Conservation (phyloP, 2,329 filamentous ascomycete genomes). For the Aspergillus sergii region DNA sequence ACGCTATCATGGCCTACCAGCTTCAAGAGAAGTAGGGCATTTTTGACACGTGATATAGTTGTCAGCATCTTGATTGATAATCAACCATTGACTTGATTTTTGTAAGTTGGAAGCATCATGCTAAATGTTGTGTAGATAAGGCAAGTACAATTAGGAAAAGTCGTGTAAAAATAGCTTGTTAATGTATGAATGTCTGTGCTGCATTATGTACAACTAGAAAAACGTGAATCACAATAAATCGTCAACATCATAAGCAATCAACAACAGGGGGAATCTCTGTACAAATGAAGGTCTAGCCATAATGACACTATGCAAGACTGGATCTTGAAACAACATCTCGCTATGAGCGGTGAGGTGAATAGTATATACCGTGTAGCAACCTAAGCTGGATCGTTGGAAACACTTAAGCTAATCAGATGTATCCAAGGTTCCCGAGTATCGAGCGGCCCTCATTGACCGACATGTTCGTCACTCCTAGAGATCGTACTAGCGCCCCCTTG, state of each 20-base stretch:
- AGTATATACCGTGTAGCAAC: not conserved
- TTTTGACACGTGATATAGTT: too few relatives aligned
- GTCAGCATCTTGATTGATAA: not conserved
- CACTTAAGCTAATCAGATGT: conserved; percentile 9
- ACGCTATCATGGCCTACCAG: too few relatives aligned
- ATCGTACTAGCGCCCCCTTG: conserved; percentile 58
- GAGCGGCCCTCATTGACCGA: conserved; percentile 21
- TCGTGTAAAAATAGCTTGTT: not conserved
- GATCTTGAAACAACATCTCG: conserved; percentile 5
- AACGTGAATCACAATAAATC: not conserved
- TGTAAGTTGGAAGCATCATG: not conserved
- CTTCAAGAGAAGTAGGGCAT: too few relatives aligned
- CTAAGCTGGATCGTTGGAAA: not conserved
- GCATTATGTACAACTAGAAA: conserved; percentile 1
- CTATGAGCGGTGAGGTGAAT: not conserved
- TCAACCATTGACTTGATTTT: not conserved
- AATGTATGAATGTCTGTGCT: not conserved
- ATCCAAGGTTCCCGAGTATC: conserved; percentile 24
- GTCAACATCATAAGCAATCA: conserved; percentile 4
- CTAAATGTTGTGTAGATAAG: not conserved
- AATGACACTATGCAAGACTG: conserved; percentile 4
- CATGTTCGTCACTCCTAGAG: conserved; percentile 51
- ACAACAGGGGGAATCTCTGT: conserved; percentile 12
- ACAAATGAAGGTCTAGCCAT: conserved; percentile 4
- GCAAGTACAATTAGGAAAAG: not conserved